phyloP scores from a whole-genome alignment of 1,284 basidiomycete genomes.

The Amylostereum areolatum region DNA sequence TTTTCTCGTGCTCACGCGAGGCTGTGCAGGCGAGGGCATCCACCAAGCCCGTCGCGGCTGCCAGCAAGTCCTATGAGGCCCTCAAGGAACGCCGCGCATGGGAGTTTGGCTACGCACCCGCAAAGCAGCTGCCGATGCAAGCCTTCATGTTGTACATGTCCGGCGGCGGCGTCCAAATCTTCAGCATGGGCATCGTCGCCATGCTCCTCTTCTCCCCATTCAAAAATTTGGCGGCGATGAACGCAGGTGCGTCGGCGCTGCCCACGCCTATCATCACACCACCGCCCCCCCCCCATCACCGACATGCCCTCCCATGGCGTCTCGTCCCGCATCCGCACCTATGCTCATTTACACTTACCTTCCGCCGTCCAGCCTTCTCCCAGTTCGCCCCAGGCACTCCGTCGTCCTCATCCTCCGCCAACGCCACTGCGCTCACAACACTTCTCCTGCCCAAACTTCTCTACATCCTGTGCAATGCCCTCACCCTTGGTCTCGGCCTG shows the following conservation, averaged over 20 bases:
- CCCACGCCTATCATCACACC: neutral
- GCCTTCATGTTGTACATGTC: conserved; percentile 97
- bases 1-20: conserved; percentile 11
- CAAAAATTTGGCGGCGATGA: conserved; percentile 72
- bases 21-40: conserved; percentile 34
- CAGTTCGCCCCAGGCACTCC: conserved; percentile 49
- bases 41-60: conserved; percentile 30
- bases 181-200: conserved; percentile 90
- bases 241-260: conserved; percentile 55
- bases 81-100: conserved; percentile 82
- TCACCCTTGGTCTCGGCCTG: conserved; percentile 74
- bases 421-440: conserved; percentile 45
- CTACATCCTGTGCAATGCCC: conserved; percentile 64
- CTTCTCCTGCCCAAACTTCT: conserved; percentile 62
- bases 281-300: neutral
- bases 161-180: conserved; percentile 87
- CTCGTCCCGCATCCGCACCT: neutral
- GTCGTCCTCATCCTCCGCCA: conserved; percentile 1
- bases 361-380: conserved; percentile 46
- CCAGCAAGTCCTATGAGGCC: conserved; percentile 45
- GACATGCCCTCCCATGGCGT: too few species aligned
- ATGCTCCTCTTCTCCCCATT: conserved; percentile 83
- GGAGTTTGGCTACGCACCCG: conserved; percentile 80
- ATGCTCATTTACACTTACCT: conserved; percentile 2
- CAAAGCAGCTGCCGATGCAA: conserved; percentile 89